Conservation (phyloP, 176 grass and related monocot genomes). For the sorghum (Sorghum bicolor) region Sorghum_bicolor_NCBIv3 NC_012878.2:54590501-54591000, state of each 20-base stretch:
- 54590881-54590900: slow-evolving; percentile 17
- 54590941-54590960: slow-evolving; percentile 20
- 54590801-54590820: neutral
- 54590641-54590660: slow-evolving; percentile 6
- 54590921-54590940: slow-evolving; percentile 45
- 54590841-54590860: slow-evolving; percentile 14
- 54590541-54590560: neutral
- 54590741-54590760: slow-evolving; percentile 18
- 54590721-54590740: neutral
- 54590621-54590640: neutral
- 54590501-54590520: neutral
- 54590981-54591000: neutral
- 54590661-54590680: neutral
- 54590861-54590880: neutral
- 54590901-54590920: neutral
- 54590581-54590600: neutral
- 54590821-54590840: neutral
- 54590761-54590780: slow-evolving; percentile 39
- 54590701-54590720: neutral
- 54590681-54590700: neutral
- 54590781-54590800: slow-evolving; percentile 33
- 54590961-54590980: neutral
- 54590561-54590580: neutral
- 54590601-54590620: neutral
- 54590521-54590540: neutral